Percentiles rank a stretch among this genome's conserved stretches.
Evolutionary conservation across 2,329 filamentous ascomycete species (phyloP).

Genomic region (Ophiostoma populinum): DNA sequence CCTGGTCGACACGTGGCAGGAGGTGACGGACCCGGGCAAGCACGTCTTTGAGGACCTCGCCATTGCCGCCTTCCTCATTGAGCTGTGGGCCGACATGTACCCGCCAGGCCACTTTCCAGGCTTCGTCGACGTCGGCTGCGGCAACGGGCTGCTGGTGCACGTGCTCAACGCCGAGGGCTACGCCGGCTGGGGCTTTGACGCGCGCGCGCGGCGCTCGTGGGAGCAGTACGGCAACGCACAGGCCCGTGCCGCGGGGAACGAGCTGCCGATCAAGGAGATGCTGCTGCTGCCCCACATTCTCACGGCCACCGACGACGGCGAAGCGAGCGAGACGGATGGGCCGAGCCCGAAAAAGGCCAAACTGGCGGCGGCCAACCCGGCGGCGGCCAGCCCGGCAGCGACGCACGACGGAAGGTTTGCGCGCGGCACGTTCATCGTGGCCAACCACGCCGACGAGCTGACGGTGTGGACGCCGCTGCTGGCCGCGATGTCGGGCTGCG

Average conservation of each 20-base stretch:
- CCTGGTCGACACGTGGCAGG: constrained; percentile 63
- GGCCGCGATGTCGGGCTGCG: constrained; percentile 54
- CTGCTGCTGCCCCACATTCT: constrained; percentile 20
- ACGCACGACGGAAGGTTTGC: constrained; percentile 50
- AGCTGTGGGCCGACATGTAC: constrained; percentile 83
- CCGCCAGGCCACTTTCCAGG: constrained; percentile 45
- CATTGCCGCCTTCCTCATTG: constrained; percentile 83
- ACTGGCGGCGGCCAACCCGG: constrained; percentile 7
- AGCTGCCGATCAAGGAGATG: constrained; percentile 18
- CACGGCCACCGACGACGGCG: background rate
- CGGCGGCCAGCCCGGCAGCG: constrained; percentile 7
- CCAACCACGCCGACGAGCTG: constrained; percentile 91
- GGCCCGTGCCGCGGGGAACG: background rate
- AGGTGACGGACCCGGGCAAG: constrained; percentile 73
- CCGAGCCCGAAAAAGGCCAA: background rate
- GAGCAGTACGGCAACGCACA: constrained; percentile 36
- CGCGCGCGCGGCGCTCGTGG: constrained; percentile 75
- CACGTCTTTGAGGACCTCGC: constrained; percentile 90
- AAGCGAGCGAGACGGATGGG: background rate
- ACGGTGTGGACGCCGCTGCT: constrained; percentile 92
- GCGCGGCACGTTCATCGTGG: constrained; percentile 72
- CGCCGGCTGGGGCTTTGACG: constrained; percentile 78
- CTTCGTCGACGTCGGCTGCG: constrained; percentile 92
- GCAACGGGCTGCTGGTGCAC: constrained; percentile 79
- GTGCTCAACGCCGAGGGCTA: constrained; percentile 71